Evolutionary conservation across 192 early-diverging fungal genomes (phyloP).

Genomic region (Podila epigama): DNA sequence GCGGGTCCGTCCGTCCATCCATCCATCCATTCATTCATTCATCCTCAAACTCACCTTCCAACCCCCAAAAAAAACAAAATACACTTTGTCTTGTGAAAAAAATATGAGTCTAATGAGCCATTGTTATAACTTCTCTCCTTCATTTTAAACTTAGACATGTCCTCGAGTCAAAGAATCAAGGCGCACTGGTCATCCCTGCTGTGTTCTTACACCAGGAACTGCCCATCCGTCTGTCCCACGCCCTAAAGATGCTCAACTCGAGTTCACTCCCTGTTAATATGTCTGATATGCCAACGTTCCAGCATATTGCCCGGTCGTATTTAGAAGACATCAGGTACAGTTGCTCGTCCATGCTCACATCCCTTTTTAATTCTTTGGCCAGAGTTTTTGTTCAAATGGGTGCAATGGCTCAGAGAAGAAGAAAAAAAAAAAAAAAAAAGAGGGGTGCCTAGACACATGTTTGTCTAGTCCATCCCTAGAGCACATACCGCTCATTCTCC

Average conservation of each 20-base stretch:
- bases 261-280: slow-evolving; percentile 55
- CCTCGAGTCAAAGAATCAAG: slow-evolving; percentile 29
- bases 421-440: not conserved
- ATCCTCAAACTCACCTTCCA: no score
- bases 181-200: slow-evolving; percentile 44
- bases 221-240: slow-evolving; percentile 65
- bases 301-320: slow-evolving; percentile 57
- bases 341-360: slow-evolving; percentile 38
- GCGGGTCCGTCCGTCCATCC: no score
- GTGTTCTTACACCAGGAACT: slow-evolving; percentile 64
- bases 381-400: no score
- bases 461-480: not conserved
- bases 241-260: slow-evolving; percentile 54
- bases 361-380: slow-evolving; percentile 7
- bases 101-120: no score
- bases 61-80: no score
- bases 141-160: slow-evolving; percentile 18
- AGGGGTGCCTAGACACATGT: not conserved
- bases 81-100: no score
- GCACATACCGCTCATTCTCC: not conserved
- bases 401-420: not conserved
- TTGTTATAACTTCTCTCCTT: not conserved
- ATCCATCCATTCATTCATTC: no score
- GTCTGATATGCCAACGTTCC: slow-evolving; percentile 50
- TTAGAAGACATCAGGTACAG: slow-evolving; percentile 57